Evolutionary conservation across 371 early-diverging fungal genomes (phyloP).

Genomic region (Lichtheimia hyalospora): DNA sequence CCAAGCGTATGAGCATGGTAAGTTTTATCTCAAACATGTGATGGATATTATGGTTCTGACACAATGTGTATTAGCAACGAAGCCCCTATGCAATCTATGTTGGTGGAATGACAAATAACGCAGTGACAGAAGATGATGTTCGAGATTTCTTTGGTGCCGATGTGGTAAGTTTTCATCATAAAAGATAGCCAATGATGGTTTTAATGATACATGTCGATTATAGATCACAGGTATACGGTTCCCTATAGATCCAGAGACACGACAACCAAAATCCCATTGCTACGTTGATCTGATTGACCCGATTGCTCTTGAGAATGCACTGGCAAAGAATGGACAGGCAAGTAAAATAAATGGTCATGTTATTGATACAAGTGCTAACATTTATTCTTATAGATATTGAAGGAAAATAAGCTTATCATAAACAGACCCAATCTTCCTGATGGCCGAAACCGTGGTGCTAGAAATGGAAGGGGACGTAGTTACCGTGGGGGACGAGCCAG

Average conservation of each 20-base stretch:
- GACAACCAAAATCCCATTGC: constrained; percentile 46
- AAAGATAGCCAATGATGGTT: not conserved
- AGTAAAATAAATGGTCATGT: not conserved
- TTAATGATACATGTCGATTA: not conserved
- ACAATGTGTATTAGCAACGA: constrained; percentile 19
- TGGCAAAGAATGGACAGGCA: constrained; percentile 40
- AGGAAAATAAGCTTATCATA: constrained; percentile 42
- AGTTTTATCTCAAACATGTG: not conserved
- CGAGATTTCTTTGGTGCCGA: constrained; percentile 46
- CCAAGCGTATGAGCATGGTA: constrained; percentile 27
- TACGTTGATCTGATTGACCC: constrained; percentile 45
- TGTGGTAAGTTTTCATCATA: constrained; percentile 23
- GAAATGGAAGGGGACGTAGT: constrained; percentile 26
- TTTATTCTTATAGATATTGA: constrained; percentile 13
- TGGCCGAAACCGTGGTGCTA: constrained; percentile 22
- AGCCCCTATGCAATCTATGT: constrained; percentile 42
- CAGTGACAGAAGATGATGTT: constrained; percentile 47
- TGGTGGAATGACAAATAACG: constrained; percentile 37
- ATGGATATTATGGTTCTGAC: not conserved
- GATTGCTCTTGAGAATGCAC: constrained; percentile 37
- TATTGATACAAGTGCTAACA: not conserved
- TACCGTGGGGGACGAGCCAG: constrained; percentile 29
- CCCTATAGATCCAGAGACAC: constrained; percentile 40
- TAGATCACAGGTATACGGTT: constrained; percentile 44
- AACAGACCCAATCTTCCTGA: constrained; percentile 41